Evolutionary conservation across 2,329 filamentous ascomycete genomes (phyloP).

Genomic region (Alternaria incomplexa): DNA sequence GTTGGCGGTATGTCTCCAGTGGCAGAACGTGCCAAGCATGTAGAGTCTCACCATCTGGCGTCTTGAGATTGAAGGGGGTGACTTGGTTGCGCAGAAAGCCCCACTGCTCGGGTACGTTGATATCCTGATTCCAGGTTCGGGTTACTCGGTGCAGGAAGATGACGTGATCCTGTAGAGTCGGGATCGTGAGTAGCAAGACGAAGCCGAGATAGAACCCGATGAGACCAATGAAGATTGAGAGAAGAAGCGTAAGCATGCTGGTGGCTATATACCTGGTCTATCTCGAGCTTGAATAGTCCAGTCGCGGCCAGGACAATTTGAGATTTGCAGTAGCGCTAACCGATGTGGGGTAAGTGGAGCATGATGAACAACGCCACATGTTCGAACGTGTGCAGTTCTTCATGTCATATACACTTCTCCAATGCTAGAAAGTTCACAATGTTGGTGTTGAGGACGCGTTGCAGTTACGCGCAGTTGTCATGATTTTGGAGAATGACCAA

Average conservation of each 20-base stretch:
- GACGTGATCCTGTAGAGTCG: conserved; percentile 60
- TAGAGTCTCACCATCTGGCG: conserved; percentile 50
- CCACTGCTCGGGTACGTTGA: conserved; percentile 57
- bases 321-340: neutral
- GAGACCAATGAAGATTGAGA: conserved; percentile 25
- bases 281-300: neutral
- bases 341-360: neutral
- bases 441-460: neutral
- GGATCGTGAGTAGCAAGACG: conserved; percentile 55
- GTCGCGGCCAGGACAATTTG: neutral
- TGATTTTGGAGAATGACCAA: neutral
- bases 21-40: conserved; percentile 61
- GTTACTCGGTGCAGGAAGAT: conserved; percentile 63
- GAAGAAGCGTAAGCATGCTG: conserved; percentile 27
- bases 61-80: conserved; percentile 56
- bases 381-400: neutral
- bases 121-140: conserved; percentile 62
- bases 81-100: conserved; percentile 59
- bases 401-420: neutral
- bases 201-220: conserved; percentile 50
- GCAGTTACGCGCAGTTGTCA: neutral
- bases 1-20: conserved; percentile 52
- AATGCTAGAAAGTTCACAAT: neutral
- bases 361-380: neutral
- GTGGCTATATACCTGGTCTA: conserved; percentile 9